Evolutionary conservation across 768 basidiomycete genomes (phyloP).

Genomic region (Suillus spraguei): DNA sequence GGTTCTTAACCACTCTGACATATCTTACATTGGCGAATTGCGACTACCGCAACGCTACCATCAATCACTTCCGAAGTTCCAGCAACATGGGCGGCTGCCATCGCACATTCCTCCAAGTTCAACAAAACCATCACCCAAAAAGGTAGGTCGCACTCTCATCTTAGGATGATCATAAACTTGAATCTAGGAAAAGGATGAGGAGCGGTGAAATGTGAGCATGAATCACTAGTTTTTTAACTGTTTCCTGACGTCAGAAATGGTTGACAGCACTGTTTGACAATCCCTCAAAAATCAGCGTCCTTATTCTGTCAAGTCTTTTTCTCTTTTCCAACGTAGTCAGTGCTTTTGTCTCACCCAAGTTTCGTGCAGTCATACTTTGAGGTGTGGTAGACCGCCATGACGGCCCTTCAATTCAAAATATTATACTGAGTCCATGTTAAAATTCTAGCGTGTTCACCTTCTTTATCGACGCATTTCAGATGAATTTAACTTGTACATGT

Average conservation of each 20-base stretch:
- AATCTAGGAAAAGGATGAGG: not conserved
- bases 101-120: not conserved
- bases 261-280: not conserved
- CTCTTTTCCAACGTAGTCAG: no score
- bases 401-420: no score
- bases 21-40: slow-evolving; percentile 1
- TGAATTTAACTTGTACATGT: no score
- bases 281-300: not conserved
- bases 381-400: no score
- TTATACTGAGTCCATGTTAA: no score
- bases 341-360: no score
- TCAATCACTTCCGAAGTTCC: not conserved
- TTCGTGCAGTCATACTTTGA: no score
- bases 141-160: not conserved
- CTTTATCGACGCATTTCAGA: no score
- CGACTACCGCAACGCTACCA: not conserved
- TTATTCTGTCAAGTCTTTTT: no score
- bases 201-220: not conserved
- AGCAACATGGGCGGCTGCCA: not conserved
- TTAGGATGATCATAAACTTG: not conserved
- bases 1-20: not conserved
- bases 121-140: no score
- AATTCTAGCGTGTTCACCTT: no score
- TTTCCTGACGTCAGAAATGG: not conserved
- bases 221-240: not conserved